Conservation (phyloP, 495 filamentous ascomycete species). For the Neurospora hispaniola region DNA sequence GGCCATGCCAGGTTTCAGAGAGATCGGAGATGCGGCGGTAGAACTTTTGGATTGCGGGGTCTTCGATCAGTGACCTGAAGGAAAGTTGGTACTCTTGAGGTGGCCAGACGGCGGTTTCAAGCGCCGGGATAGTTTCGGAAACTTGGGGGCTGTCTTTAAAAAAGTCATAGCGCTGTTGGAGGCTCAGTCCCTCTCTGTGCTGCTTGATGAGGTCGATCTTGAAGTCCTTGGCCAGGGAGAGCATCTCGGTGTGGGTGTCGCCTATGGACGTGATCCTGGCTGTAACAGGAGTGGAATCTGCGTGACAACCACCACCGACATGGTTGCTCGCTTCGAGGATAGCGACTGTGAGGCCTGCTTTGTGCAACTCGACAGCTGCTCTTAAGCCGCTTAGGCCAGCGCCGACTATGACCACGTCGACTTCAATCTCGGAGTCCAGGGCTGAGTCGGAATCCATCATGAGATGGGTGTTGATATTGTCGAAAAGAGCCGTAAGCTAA, state of each 20-base stretch:
- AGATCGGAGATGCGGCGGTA: neutral
- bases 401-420: slow-evolving; percentile 34
- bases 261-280: slow-evolving; percentile 23
- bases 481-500: neutral
- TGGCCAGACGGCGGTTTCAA: neutral
- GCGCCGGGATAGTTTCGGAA: neutral
- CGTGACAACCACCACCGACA: slow-evolving; percentile 40
- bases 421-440: neutral
- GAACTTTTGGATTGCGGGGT: neutral
- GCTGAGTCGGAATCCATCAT: neutral
- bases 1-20: slow-evolving; percentile 4
- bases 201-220: slow-evolving; percentile 35
- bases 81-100: neutral
- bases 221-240: slow-evolving; percentile 22
- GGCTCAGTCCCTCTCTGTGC: slow-evolving; percentile 25
- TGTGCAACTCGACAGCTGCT: slow-evolving; percentile 31
- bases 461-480: neutral
- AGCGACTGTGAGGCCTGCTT: slow-evolving; percentile 29
- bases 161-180: slow-evolving; percentile 22
- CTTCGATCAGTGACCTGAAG: neutral
- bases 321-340: slow-evolving; percentile 41
- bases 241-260: slow-evolving; percentile 34
- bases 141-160: slow-evolving; percentile 3
- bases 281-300: neutral
- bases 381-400: slow-evolving; percentile 39